These are phyloP conservation scores for Alternaria conjuncta DNA, from an alignment of 2,329 filamentous ascomycete genomes.

Conservation along the genomic window DNA sequence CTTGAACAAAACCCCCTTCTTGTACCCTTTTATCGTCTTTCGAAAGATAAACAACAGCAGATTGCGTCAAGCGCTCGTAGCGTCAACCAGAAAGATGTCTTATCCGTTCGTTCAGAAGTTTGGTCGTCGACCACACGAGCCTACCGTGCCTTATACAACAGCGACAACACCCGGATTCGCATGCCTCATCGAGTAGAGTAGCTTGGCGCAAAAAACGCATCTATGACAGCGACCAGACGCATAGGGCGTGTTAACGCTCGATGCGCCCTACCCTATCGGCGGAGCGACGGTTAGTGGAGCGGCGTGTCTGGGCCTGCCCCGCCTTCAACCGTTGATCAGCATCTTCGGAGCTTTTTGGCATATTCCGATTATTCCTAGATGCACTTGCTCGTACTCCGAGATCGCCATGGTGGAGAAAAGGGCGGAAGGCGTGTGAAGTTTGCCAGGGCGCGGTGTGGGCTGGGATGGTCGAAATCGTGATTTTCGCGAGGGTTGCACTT, in stretches of 20 bases:
- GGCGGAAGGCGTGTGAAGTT: not conserved
- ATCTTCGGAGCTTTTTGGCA: not conserved
- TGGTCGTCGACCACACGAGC: not conserved
- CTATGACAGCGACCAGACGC: not conserved
- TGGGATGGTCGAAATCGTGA: not conserved
- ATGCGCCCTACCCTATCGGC: conserved; percentile 2
- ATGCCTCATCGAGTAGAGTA: not conserved
- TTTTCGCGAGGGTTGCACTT: not conserved
- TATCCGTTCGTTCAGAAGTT: not conserved
- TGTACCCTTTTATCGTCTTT: not conserved
- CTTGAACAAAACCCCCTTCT: not conserved
- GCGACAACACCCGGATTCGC: not conserved
- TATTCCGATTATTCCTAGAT: not conserved
- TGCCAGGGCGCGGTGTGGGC: not conserved
- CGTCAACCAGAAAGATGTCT: not conserved
- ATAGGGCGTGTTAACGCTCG: not conserved
- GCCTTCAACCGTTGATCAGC: not conserved
- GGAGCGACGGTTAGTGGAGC: not conserved
- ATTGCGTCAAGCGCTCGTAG: not conserved
- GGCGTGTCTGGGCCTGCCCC: conserved; percentile 5
- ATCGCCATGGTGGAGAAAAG: not conserved
- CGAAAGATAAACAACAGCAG: not conserved
- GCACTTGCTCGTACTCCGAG: not conserved
- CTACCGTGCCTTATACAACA: not conserved
- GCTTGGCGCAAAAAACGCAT: conserved; percentile 5